phyloP scores from a whole-genome alignment of 768 basidiomycete genomes.

The Boletus sensibilis region DNA sequence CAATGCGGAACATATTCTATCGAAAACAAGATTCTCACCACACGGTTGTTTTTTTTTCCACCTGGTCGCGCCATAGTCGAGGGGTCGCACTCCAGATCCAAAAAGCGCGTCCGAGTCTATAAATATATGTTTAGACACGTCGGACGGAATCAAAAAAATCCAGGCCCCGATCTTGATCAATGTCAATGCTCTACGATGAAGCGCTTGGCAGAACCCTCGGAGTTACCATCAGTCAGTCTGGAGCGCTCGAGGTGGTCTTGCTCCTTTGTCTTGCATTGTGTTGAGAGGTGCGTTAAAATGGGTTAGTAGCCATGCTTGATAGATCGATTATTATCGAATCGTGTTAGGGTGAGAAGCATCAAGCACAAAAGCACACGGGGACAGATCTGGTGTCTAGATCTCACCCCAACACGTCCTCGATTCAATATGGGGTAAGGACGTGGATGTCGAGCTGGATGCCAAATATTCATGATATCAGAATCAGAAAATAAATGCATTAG shows the following conservation, averaged over 20 bases:
- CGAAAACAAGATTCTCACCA: too few species aligned
- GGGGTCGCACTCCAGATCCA: not conserved
- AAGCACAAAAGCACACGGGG: too few species aligned
- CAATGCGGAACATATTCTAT: too few species aligned
- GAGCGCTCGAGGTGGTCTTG: not conserved
- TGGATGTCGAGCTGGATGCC: not conserved
- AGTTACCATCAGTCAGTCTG: not conserved
- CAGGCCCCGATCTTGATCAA: not conserved
- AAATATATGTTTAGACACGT: not conserved
- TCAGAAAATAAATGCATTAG: not conserved
- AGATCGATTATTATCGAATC: not conserved
- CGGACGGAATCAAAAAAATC: not conserved
- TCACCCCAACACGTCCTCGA: too few species aligned
- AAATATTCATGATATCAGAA: not conserved
- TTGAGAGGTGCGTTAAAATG: not conserved
- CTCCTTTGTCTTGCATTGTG: not conserved
- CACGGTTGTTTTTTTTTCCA: too few species aligned
- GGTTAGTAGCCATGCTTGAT: not conserved
- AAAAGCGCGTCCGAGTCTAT: not conserved
- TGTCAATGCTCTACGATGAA: not conserved
- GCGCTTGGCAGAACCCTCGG: not conserved
- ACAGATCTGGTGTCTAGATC: constrained; percentile 3
- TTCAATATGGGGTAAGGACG: too few species aligned
- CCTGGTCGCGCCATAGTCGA: not conserved
- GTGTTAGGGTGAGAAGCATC: too few species aligned